Evolutionary conservation across 2,329 filamentous ascomycete species (phyloP), one percentile per base, ranked within the genome.

Genomic region (Cryphonectria parasitica): DNA sequence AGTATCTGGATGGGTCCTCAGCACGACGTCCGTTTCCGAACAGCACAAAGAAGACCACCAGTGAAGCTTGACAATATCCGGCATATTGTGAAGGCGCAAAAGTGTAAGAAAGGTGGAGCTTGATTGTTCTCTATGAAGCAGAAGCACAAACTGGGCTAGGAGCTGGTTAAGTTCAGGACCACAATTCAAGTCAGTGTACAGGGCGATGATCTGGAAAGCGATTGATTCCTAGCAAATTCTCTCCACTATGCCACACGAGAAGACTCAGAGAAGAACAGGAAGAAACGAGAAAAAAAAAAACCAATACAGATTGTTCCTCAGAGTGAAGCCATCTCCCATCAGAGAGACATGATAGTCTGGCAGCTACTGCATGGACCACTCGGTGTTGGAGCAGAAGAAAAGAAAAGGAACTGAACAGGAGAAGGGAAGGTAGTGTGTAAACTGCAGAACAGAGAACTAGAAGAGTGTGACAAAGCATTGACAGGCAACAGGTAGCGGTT

Each of bases 1-100:
- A 45, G 49, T 22, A 49, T 6, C 45, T 49, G 8, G 45, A 49
- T 39, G 22, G 25, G 31, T 8, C 28, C 31, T 54, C 19, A 34
- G 45, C 34, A 41, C 39, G 31, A 25, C 52, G 69, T 60, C 71
- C 71, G 69, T 64, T 69, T 72, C 68, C 71, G 71, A 67, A 64
- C 66, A 67, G 58, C 28, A 72, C 69, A 72, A 72, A 72, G 71
- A 28, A 60, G 31, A 62, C 36, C 34, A 8, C 19, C 49, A 28
- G n/a, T 13, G 36, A 25, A 34, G 45, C 39, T 34, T 34, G 66
- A 71, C 63, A 61, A 61, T 64, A 49, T 69, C 69, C 71, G 66
- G 69, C 54, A 34, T 15, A 3, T 22, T 66, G 39, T 31, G 34
- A 5, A 61, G 56, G 41, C 25, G 25, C 19, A 61, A 64, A 68